phyloP scores from a whole-genome alignment of 1,284 basidiomycete genomes.

The Boletus smithii region DNA sequence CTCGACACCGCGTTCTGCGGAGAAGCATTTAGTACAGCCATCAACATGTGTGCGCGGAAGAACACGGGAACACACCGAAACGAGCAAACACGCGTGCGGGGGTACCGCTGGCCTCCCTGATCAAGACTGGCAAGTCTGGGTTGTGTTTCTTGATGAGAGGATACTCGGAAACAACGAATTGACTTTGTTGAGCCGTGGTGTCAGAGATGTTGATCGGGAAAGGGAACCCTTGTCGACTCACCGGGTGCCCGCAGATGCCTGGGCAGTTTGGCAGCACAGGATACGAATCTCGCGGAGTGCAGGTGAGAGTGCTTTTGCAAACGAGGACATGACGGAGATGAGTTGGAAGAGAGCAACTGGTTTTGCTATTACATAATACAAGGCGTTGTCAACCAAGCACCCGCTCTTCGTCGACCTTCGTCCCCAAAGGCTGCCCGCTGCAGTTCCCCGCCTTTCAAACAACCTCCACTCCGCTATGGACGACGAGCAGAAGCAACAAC shows the following conservation, averaged over 20 bases:
- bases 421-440: slow-evolving; percentile 16
- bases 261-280: slow-evolving; percentile 79
- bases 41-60: slow-evolving; percentile 3
- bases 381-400: slow-evolving; percentile 1
- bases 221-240: slow-evolving; percentile 37
- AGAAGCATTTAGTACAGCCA: slow-evolving; percentile 15
- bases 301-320: slow-evolving; percentile 78
- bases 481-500: slow-evolving; percentile 53
- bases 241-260: slow-evolving; percentile 82
- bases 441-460: slow-evolving; percentile 5
- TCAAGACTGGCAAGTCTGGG: slow-evolving; percentile 85
- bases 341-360: too few relatives aligned
- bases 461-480: slow-evolving; percentile 39
- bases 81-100: slow-evolving; percentile 87
- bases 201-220: slow-evolving; percentile 9
- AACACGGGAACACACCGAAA: slow-evolving; percentile 67
- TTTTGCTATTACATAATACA: slow-evolving; percentile 32
- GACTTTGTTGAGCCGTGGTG: slow-evolving; percentile 41
- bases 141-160: slow-evolving; percentile 83
- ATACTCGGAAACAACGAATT: slow-evolving; percentile 83
- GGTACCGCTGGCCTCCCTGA: slow-evolving; percentile 87
- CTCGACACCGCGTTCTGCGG: slow-evolving; percentile 71
- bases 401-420: slow-evolving; percentile 15
- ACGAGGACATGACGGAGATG: slow-evolving; percentile 45
- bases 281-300: slow-evolving; percentile 84